A percentile compares a stretch with the other conserved stretches of the same genome.
phyloP scores from a whole-genome alignment of 2,329 filamentous ascomycete species.

The Botrytis cinerea region DNA sequence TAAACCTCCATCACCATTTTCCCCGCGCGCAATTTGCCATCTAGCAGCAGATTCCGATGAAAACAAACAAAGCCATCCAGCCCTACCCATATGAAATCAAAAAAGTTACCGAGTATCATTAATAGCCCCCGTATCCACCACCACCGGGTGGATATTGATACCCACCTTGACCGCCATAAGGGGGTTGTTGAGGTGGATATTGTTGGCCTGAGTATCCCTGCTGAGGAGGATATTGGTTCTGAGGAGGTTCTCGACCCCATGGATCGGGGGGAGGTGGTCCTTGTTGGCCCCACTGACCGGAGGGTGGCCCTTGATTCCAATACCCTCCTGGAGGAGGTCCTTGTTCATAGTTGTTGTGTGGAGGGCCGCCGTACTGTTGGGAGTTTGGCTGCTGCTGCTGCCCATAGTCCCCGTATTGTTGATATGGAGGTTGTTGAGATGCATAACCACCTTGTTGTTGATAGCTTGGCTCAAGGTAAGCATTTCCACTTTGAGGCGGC shows the following conservation, averaged over 20 bases:
- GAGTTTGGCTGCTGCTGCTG: slow-evolving; percentile 26
- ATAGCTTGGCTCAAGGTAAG: slow-evolving; percentile 33
- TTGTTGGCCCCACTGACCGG: slow-evolving; percentile 11
- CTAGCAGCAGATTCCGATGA: neutral
- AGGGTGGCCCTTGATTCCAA: slow-evolving; percentile 25
- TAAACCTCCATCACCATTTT: neutral
- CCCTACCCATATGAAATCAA: neutral
- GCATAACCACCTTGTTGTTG: slow-evolving; percentile 28
- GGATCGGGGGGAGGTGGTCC: slow-evolving; percentile 14
- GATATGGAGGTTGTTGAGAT: slow-evolving; percentile 25
- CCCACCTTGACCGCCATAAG: slow-evolving; percentile 25
- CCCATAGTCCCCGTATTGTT: slow-evolving; percentile 20
- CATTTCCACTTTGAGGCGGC: slow-evolving; percentile 30
- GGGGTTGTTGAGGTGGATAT: slow-evolving; percentile 31
- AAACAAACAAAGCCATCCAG: neutral
- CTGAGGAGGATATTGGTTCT: slow-evolving; percentile 18
- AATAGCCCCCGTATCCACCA: slow-evolving; percentile 18
- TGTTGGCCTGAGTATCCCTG: slow-evolving; percentile 9
- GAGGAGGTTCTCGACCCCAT: slow-evolving; percentile 18
- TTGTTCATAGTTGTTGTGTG: slow-evolving; percentile 30
- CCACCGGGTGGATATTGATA: slow-evolving; percentile 17
- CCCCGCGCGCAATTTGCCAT: too few relatives aligned
- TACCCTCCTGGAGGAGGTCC: slow-evolving; percentile 10
- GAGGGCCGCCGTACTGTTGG: slow-evolving; percentile 24
- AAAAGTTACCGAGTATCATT: neutral